A percentile compares a stretch with the other conserved stretches of the same genome.
These are phyloP conservation scores for Metarhizium sp. DNA, from an alignment of 2,329 filamentous ascomycete genomes.

Conservation along the genomic window DNA sequence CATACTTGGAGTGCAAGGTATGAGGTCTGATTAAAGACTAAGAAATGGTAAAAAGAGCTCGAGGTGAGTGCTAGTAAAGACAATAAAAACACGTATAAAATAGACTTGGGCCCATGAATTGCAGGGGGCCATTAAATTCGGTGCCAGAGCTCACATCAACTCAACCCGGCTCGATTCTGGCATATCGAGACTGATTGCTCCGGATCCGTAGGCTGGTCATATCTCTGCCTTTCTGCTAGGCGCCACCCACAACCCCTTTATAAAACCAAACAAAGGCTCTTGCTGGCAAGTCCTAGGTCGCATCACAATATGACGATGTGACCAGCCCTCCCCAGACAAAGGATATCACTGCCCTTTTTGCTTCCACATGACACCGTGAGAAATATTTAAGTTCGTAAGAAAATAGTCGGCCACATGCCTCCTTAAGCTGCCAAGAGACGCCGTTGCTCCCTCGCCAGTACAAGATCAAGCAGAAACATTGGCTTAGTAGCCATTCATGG, in stretches of 20 bases:
- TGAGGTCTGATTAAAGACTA: constrained; percentile 29
- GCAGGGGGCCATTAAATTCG: neutral
- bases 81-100: constrained; percentile 22
- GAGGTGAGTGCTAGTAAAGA: constrained; percentile 26
- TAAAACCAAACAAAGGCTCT: constrained; percentile 12
- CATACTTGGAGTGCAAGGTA: constrained; percentile 21
- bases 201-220: neutral
- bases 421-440: constrained; percentile 21
- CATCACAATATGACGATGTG: constrained; percentile 10
- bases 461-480: constrained; percentile 18
- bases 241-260: constrained; percentile 10
- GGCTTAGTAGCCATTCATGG: constrained; percentile 93
- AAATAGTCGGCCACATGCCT: constrained; percentile 9
- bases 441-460: constrained; percentile 22
- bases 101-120: constrained; percentile 8
- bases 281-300: constrained; percentile 6
- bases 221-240: neutral
- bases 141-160: neutral
- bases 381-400: constrained; percentile 21
- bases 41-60: constrained; percentile 25
- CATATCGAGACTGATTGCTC: neutral
- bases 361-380: constrained; percentile 20
- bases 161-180: neutral
- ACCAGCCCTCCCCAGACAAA: constrained; percentile 11
- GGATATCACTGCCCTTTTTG: constrained; percentile 14